Evolutionary conservation across 2,329 filamentous ascomycete species (phyloP), one percentile per base, ranked within the genome.

Genomic region (Alternaria viburni): DNA sequence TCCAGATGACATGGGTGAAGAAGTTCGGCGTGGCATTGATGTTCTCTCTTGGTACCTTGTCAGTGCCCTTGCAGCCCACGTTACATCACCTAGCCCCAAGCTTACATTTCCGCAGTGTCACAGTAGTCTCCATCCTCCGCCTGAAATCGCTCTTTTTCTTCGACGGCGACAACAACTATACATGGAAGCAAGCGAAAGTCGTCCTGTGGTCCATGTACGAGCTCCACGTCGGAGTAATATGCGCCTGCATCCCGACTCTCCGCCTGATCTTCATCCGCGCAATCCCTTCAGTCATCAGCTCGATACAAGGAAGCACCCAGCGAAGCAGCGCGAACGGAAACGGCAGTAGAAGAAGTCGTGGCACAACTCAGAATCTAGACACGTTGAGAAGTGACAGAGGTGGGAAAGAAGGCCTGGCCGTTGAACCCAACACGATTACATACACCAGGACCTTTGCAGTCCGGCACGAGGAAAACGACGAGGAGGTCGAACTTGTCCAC

Each of bases 101-200:
- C 47, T 51, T 21, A 51, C n/a, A 5, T 21, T 19, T 51, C 17
- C 26, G n/a, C n/a, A 51, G 47, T 41, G 59, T 64, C 8, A 71
- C 68, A 3, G 64, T 83, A 13, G 73, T 83, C 23, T 82, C 80
- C 52, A 75, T 80, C 41, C 64, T 83, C 23, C 79, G 81, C 5
- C 70, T 83, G 6, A 72, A 75, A 10, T 79, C 80, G 3, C 72
- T 83, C 13, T 74, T 83, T 50, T 60, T 74, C 41, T 83, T 83
- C 59, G 77, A 77, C 11, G 75, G 70, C 10, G 81, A 81, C 2
- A 50, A 69, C 0, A 83, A 83, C 64, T 61, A 79, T 10, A 74
- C 69, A 19, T 79, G 75, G 71, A 78, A 80, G 25, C 64, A 69
- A 77, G 32, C 56, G 7, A 59, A 61, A 19, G 47, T 65, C 4